Base-by-base conservation (phyloP, 2,329 filamentous ascomycete genomes). In the Lojkania enalia region DNA sequence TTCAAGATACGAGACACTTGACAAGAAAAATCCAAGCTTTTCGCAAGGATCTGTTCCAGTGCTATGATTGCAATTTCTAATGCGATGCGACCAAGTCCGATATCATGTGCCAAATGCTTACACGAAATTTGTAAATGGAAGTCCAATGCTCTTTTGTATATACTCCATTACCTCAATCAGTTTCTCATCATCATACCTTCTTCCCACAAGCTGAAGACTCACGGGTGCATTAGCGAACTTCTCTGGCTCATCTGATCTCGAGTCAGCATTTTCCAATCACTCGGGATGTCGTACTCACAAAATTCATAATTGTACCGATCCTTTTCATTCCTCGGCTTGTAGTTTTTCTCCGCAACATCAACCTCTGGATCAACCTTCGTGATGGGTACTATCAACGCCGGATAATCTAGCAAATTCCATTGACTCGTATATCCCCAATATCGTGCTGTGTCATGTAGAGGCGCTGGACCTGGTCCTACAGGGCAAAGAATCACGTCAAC, bases 321-420 rank as follows among this genome's bases (percentile, higher is more conserved):
- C 33, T 74, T 60, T 27, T 72, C 69, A 52, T 77, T 78, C 42
- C 71, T 58, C 1, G 71, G 66, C 46, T 48, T 36, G 56, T 76
- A 77, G 0, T 52, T 61, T 29, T 52, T 39, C 37, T 74, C 70
- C 7, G 56, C 61, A 23, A 49, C 49, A 53, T 79, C 77, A 14
- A 67, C 55, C 2, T 50, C 53, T 0, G 64, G 64, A 43, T 75
- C 70, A 0, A 74, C 71, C 30, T 56, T 54, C 4, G 46, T 45
- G 11, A 61, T 78, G 0, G 84, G 84, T 57, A 86, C 84, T 0
- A 83, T 74, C 3, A 79, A 60, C n/a, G 74, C 76, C 1, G 84
- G 81, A 60, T 85, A 85, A 61, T 87, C 83, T 2, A 87, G 73
- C 35, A 86, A 55, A 60, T 87, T 87, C 82, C 83, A 87, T 47